A percentile compares a stretch with the other conserved stretches of the same genome.
Evolutionary conservation across 2,329 filamentous ascomycete genomes (phyloP).

Genomic region (Verticillium zaregamsianum): DNA sequence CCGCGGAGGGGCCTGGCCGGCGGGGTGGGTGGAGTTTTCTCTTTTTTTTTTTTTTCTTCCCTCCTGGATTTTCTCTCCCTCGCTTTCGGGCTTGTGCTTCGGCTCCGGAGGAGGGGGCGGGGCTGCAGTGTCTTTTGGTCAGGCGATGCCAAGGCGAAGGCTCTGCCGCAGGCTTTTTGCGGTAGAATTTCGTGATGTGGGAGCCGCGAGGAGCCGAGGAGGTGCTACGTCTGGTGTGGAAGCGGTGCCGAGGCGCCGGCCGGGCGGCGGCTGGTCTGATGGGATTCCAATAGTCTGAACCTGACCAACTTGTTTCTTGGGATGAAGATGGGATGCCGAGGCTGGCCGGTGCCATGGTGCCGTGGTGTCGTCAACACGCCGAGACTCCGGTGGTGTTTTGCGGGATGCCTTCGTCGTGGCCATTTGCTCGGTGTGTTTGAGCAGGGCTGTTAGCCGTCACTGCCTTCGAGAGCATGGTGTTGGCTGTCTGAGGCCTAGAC

Average conservation of each 20-base stretch:
- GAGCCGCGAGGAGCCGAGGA: not conserved
- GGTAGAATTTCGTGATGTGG: not conserved
- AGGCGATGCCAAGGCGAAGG: not conserved
- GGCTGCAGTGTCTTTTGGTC: not conserved
- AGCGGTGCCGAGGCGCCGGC: not conserved
- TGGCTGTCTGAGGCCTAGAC: not conserved
- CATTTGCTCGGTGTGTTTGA: not conserved
- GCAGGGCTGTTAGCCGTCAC: not conserved
- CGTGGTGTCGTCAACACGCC: not conserved
- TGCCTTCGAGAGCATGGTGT: not conserved
- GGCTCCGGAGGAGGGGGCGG: not conserved
- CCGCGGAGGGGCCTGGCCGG: not conserved
- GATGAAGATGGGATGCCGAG: not conserved
- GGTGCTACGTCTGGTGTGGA: not conserved
- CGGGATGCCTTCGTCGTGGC: not conserved
- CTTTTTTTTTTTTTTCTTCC: not conserved
- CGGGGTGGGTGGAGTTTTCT: not conserved
- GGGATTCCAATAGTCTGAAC: too few species aligned
- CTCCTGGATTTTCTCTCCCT: not conserved
- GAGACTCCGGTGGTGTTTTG: not conserved
- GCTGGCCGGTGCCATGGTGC: not conserved
- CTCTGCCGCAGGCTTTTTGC: not conserved
- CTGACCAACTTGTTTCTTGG: not conserved
- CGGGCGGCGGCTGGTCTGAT: too few species aligned
- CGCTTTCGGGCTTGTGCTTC: not conserved